Percentiles rank a stretch among this genome's conserved stretches.
Conservation (phyloP, 768 basidiomycete species). For the Tricholomella constricta region DNA sequence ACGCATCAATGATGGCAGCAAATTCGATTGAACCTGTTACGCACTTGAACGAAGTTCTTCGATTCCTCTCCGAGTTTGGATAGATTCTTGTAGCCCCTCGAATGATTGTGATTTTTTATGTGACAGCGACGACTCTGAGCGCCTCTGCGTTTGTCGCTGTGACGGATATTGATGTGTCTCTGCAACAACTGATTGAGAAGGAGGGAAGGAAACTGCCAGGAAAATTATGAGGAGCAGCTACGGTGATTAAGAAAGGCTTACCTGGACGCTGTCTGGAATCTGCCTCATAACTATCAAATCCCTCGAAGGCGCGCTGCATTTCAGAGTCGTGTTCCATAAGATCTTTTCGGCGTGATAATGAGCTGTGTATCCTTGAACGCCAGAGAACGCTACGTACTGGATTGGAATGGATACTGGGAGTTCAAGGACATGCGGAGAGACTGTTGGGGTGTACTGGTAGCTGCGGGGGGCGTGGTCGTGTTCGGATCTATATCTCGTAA, state of each 20-base stretch:
- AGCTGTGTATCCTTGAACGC: constrained; percentile 1
- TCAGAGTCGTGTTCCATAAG: constrained; percentile 70
- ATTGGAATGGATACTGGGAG: constrained; percentile 52
- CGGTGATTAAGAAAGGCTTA: constrained; percentile 8
- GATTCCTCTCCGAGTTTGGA: not conserved
- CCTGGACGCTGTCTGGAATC: constrained; percentile 23
- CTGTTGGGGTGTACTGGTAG: constrained; percentile 57
- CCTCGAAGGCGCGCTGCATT: constrained; percentile 67
- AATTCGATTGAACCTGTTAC: not conserved
- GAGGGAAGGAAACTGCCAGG: constrained; percentile 20
- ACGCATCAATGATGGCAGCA: not conserved
- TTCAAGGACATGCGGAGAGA: constrained; percentile 56
- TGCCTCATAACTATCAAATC: constrained; percentile 53
- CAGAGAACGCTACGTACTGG: constrained; percentile 42
- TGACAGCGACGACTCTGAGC: not conserved
- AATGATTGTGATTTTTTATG: constrained; percentile 2
- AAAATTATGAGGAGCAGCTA: not conserved
- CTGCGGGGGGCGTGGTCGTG: constrained; percentile 45
- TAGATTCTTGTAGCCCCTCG: not conserved
- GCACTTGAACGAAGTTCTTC: constrained; percentile 8
- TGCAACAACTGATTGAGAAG: not conserved
- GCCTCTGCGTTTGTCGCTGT: not conserved
- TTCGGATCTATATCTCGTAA: constrained; percentile 41
- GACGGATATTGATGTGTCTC: not conserved
- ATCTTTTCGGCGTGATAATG: constrained; percentile 42